Evolutionary conservation across 495 filamentous ascomycete genomes (phyloP).

Genomic region (Talaromyces thailandensis): DNA sequence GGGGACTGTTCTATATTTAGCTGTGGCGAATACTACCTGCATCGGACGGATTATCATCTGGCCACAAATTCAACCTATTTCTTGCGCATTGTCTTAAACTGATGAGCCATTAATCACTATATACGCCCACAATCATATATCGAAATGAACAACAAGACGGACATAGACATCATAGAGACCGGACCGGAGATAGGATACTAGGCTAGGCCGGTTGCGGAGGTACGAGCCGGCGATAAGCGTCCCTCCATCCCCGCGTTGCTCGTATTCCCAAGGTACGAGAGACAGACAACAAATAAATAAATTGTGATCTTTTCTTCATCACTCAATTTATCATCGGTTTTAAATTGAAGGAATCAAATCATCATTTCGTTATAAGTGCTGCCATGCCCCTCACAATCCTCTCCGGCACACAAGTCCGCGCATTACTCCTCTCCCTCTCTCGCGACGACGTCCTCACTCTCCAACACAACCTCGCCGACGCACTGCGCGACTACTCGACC

Average conservation of each 20-base stretch:
- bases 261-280: neutral
- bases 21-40: neutral
- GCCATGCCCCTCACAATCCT: conserved; percentile 72
- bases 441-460: conserved; percentile 58
- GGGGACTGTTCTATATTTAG: neutral
- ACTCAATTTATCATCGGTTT: neutral
- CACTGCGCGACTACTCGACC: conserved; percentile 77
- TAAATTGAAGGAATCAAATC: too few relatives aligned
- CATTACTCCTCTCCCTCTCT: conserved; percentile 62
- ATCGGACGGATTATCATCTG: neutral
- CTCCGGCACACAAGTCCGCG: conserved; percentile 57
- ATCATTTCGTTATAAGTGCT: too few relatives aligned
- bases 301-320: neutral
- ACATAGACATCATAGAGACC: neutral
- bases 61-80: neutral
- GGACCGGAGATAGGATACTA: neutral
- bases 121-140: neutral
- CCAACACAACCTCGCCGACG: conserved; percentile 55
- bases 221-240: neutral
- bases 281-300: neutral
- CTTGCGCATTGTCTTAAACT: neutral
- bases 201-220: neutral
- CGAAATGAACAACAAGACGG: neutral
- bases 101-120: neutral
- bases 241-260: neutral